Conservation (phyloP, 2,329 filamentous ascomycete species). For the Dothistroma septosporum region DNA sequence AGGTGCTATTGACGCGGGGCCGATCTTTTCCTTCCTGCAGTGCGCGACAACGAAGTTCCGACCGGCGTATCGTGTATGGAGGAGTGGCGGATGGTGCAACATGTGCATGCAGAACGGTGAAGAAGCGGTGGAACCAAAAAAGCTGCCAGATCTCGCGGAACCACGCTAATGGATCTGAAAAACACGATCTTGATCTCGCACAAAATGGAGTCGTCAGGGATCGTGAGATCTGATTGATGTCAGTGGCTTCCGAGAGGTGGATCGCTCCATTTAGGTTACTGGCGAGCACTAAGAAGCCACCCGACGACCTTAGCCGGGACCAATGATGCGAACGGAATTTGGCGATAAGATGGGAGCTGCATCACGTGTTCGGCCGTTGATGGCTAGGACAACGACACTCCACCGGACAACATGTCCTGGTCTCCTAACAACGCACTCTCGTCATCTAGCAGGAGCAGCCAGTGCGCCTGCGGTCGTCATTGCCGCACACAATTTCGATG, state of each 20-base stretch:
- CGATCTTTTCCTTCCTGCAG: not conserved
- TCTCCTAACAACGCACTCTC: no score
- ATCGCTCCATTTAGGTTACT: not conserved
- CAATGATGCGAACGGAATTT: no score
- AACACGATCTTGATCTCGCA: not conserved
- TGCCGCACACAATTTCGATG: no score
- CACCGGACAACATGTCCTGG: no score
- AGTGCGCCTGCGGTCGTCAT: no score
- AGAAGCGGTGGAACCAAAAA: not conserved
- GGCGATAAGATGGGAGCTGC: not conserved
- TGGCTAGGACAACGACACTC: not conserved
- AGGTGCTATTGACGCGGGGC: not conserved
- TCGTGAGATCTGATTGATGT: not conserved
- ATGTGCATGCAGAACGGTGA: not conserved
- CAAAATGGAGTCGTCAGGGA: not conserved
- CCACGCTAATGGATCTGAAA: not conserved
- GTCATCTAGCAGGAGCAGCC: no score
- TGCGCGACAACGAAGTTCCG: not conserved
- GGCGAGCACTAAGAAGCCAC: no score
- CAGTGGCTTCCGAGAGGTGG: not conserved
- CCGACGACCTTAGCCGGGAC: no score
- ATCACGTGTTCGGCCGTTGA: not conserved
- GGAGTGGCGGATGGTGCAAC: not conserved
- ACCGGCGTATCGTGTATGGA: not conserved
- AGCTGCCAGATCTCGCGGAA: not conserved